Percentiles rank a stretch among this genome's conserved stretches.
phyloP scores from a whole-genome alignment of 129 eudicot genomes.

The Artemisia annua region DNA sequence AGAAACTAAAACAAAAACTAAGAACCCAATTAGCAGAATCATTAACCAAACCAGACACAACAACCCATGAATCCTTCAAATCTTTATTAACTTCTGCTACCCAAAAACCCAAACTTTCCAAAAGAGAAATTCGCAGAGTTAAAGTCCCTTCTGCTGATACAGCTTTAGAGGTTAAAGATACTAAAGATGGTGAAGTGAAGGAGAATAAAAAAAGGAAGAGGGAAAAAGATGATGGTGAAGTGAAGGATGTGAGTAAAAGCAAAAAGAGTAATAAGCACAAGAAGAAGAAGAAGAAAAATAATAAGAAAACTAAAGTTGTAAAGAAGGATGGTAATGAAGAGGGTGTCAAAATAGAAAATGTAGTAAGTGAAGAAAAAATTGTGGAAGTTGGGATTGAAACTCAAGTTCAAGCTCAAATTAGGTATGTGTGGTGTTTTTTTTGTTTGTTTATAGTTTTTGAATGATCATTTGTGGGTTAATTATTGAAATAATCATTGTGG shows the following conservation, averaged over 20 bases:
- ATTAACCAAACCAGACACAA: conserved; percentile 35
- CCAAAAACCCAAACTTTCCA: conserved; percentile 57
- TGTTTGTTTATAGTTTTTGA: too few species aligned
- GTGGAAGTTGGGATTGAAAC: conserved; percentile 22
- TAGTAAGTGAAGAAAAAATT: conserved; percentile 29
- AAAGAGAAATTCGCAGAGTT: conserved; percentile 68
- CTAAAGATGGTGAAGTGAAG: conserved; percentile 20
- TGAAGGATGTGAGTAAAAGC: conserved; percentile 19
- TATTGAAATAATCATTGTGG: too few species aligned
- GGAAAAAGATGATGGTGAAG: conserved; percentile 39
- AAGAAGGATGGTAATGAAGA: conserved; percentile 41
- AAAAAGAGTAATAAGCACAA: conserved; percentile 32
- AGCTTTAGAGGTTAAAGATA: conserved; percentile 11
- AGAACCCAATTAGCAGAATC: conserved; percentile 52
- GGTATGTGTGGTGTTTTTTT: conserved; percentile 32
- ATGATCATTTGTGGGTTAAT: too few species aligned
- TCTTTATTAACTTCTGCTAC: conserved; percentile 39
- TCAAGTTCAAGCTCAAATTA: conserved; percentile 24
- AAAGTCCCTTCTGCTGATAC: conserved; percentile 22
- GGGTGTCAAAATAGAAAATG: conserved; percentile 20
- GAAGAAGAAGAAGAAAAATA: conserved; percentile 43
- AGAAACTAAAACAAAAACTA: conserved; percentile 77
- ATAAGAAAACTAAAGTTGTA: conserved; percentile 41
- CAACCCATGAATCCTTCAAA: conserved; percentile 43
- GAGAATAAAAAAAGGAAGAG: conserved; percentile 39